These are phyloP conservation scores for Penicillium janthinellum DNA, from an alignment of 2,329 filamentous ascomycete genomes.

Conservation along the genomic window DNA sequence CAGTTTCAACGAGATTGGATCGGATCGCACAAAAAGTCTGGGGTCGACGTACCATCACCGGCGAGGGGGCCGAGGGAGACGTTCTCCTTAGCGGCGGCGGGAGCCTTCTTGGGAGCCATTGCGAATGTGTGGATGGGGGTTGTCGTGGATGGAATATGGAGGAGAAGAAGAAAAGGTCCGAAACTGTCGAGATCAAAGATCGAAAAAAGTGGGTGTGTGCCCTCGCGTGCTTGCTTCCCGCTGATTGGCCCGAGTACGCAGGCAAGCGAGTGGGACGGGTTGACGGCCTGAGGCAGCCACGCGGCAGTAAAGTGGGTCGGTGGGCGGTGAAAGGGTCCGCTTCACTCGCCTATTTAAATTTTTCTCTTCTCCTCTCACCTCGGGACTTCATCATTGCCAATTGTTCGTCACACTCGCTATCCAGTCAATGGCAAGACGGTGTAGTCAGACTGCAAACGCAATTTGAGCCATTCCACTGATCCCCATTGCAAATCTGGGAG, in stretches of 20 bases:
- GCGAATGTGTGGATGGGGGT: conserved; percentile 53
- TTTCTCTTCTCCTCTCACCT: conserved; percentile 15
- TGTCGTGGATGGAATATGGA: conserved; percentile 47
- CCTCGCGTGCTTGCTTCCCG: conserved; percentile 30
- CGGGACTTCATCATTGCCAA: conserved; percentile 8
- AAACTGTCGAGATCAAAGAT: conserved; percentile 27
- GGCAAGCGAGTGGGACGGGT: conserved; percentile 31
- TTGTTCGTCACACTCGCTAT: conserved; percentile 19
- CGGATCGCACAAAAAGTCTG: not conserved
- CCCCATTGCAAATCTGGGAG: not conserved
- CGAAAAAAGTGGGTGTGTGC: conserved; percentile 43
- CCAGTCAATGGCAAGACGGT: conserved; percentile 5
- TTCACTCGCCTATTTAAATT: conserved; percentile 32
- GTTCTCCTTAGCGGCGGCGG: conserved; percentile 87
- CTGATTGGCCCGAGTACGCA: conserved; percentile 33
- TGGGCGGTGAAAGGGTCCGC: conserved; percentile 27
- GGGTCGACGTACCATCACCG: conserved; percentile 74
- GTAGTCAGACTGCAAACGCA: conserved; percentile 2
- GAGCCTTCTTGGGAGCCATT: conserved; percentile 81
- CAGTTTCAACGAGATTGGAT: not conserved
- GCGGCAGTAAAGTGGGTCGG: conserved; percentile 32
- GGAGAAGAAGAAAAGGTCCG: conserved; percentile 28
- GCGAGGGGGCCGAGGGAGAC: conserved; percentile 96
- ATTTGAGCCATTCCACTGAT: not conserved
- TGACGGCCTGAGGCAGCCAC: conserved; percentile 18